phyloP scores from a whole-genome alignment of 208 protist genomes.

The Leishmania mexicana region DNA sequence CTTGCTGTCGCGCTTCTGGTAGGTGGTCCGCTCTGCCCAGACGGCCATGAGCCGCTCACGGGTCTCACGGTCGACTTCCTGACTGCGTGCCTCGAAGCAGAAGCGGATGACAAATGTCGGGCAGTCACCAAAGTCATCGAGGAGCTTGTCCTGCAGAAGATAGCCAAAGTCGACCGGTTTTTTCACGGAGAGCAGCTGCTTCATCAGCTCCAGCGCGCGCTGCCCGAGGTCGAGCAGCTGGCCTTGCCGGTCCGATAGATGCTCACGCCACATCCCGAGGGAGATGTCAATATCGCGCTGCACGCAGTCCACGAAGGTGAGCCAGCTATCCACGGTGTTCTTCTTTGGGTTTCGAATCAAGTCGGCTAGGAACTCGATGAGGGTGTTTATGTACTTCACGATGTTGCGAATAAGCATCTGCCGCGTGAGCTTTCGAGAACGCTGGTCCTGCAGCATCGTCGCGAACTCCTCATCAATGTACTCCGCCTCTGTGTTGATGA shows the following conservation, averaged over 20 bases:
- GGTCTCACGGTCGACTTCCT: conserved; percentile 61
- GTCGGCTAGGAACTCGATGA: conserved; percentile 84
- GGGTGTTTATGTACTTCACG: conserved; percentile 72
- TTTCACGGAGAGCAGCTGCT: conserved; percentile 60
- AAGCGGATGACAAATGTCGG: conserved; percentile 87
- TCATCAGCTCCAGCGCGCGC: conserved; percentile 59
- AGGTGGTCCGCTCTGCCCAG: conserved; percentile 69
- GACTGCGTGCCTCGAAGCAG: conserved; percentile 53
- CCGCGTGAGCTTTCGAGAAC: conserved; percentile 54
- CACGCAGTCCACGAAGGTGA: conserved; percentile 71
- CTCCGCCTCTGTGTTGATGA: conserved; percentile 78
- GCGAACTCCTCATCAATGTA: conserved; percentile 88
- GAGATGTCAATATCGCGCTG: conserved; percentile 62
- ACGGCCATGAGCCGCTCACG: conserved; percentile 68
- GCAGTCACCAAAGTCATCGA: conserved; percentile 88
- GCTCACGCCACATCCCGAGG: conserved; percentile 58
- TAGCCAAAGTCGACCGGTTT: conserved; percentile 80
- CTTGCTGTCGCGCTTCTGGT: conserved; percentile 76
- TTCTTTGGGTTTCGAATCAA: conserved; percentile 83
- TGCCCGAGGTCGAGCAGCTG: conserved; percentile 56
- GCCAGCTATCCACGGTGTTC: conserved; percentile 65
- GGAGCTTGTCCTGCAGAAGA: conserved; percentile 67
- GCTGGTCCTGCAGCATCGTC: conserved; percentile 69
- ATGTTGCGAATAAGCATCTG: conserved; percentile 78
- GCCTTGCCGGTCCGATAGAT: conserved; percentile 40